Evolutionary conservation across 495 filamentous ascomycete species (phyloP), one percentile per base, ranked within the genome.

Genomic region (Aspergillus bridgeri): DNA sequence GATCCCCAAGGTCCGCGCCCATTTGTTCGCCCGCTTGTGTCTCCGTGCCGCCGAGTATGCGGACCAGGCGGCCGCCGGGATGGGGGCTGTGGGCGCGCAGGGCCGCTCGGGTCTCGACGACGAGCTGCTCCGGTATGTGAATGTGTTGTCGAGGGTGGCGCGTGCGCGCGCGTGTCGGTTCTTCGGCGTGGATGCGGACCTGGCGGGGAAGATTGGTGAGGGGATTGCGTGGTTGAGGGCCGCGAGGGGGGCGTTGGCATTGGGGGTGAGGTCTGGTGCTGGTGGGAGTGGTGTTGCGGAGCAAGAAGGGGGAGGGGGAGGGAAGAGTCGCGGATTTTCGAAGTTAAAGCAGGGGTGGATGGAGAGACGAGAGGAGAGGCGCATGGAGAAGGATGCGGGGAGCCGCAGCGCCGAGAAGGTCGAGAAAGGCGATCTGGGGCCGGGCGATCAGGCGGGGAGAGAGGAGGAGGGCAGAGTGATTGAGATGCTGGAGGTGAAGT

Each of bases 151-250:
- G 17, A 80, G 83, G 42, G 89, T 87, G 1, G 86, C 89, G 24
- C 79, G 88, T 25, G 94, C 86, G 6, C 89, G 91, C 59, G 90
- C 90, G 0, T 95, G 91, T 66, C 82, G 93, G 25, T 96, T 97
- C 69, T 88, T 97, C 49, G 92, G 83, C 3, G 86, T 97, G 25
- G 91, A 98, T 70, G 87, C 92, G 2, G 94, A 98, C 62, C 62
- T 91, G 13, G 82, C 82, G 6, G 90, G 88, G 3, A 85, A 91
- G 70, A 87, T 86, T 5, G 94, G 92, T 0, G 85, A 84, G 57
- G 94, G 78, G 0, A 89, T 98, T 60, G 90, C 86, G 0, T 98
- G 93, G 93, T 66, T 96, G 48, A 73, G 79, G 17, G 91, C 84
- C 44, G 90, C 85, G 2, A 82, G 84, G 64, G 80, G 81, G 38